A percentile compares a stretch with the other conserved stretches of the same genome.
Conservation (phyloP, 73 alveolate species). For the Symbiodinium natans region DNA sequence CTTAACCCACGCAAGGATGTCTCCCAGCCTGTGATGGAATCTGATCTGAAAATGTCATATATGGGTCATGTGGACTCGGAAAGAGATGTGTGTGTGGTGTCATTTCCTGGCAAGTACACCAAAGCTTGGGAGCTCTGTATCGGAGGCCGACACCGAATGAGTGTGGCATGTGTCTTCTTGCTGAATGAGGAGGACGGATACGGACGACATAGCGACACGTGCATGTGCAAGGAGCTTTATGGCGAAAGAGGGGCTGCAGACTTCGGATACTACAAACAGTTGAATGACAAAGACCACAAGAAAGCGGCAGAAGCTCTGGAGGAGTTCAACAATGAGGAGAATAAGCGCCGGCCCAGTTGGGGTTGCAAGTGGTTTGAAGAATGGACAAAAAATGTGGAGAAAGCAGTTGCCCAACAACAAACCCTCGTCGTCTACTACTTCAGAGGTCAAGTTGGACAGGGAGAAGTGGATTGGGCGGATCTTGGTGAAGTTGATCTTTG, state of each 20-base stretch:
- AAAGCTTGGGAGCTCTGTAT: constrained; percentile 11
- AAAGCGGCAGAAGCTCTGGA: not conserved
- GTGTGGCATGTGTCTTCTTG: constrained; percentile 42
- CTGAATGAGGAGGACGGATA: not conserved
- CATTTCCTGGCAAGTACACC: constrained; percentile 39
- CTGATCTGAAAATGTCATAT: too few relatives aligned
- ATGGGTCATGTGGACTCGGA: too few relatives aligned
- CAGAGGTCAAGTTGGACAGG: not conserved
- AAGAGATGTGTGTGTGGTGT: not conserved
- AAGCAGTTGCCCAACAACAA: constrained; percentile 17
- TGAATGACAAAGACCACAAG: not conserved
- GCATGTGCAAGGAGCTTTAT: not conserved
- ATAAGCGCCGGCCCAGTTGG: not conserved
- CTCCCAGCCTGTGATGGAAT: too few relatives aligned
- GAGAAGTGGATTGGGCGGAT: not conserved
- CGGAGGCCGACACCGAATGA: not conserved
- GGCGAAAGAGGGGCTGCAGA: not conserved
- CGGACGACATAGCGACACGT: not conserved
- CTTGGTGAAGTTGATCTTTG: not conserved
- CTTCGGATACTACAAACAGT: not conserved
- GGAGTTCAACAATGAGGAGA: not conserved
- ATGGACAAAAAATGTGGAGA: not conserved
- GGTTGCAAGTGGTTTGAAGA: not conserved
- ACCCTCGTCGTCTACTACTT: not conserved
- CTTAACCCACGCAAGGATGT: too few relatives aligned